Evolutionary conservation across 305 asterid genomes (phyloP).

Genomic region (Andrographis paniculata): DNA sequence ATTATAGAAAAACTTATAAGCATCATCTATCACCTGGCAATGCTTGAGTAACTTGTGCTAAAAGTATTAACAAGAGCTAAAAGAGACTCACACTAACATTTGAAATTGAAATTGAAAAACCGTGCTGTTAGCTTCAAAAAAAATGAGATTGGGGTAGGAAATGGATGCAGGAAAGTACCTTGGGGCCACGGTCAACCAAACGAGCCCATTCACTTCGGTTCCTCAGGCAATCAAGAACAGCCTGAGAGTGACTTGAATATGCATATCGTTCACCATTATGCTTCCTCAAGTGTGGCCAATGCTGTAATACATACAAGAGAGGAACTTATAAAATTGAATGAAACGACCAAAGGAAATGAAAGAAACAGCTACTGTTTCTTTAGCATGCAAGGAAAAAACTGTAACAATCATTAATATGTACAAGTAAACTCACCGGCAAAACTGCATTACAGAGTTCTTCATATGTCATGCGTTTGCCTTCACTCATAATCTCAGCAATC

Average conservation of each 20-base stretch:
- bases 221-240: constrained; percentile 93
- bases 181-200: constrained; percentile 94
- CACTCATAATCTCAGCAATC: constrained; percentile 91
- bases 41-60: too few species aligned
- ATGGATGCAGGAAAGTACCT: constrained; percentile 43
- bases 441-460: constrained; percentile 91
- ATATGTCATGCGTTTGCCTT: constrained; percentile 79
- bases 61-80: too few species aligned
- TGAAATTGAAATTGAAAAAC: too few species aligned
- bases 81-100: too few species aligned
- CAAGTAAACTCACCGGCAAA: constrained; percentile 55
- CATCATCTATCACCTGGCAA: too few species aligned
- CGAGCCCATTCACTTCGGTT: constrained; percentile 97
- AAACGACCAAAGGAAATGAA: constrained; percentile 4
- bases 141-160: background rate
- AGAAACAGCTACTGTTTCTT: too few species aligned
- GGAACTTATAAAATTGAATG: constrained; percentile 1
- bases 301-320: constrained; percentile 30
- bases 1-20: too few species aligned
- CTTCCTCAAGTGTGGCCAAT: constrained; percentile 92
- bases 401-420: constrained; percentile 13
- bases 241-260: constrained; percentile 89
- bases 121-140: too few species aligned
- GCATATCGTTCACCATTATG: constrained; percentile 96
- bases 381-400: too few species aligned